Conservation (phyloP, 768 basidiomycete species). For the Paxillus ammoniavirescens region DNA sequence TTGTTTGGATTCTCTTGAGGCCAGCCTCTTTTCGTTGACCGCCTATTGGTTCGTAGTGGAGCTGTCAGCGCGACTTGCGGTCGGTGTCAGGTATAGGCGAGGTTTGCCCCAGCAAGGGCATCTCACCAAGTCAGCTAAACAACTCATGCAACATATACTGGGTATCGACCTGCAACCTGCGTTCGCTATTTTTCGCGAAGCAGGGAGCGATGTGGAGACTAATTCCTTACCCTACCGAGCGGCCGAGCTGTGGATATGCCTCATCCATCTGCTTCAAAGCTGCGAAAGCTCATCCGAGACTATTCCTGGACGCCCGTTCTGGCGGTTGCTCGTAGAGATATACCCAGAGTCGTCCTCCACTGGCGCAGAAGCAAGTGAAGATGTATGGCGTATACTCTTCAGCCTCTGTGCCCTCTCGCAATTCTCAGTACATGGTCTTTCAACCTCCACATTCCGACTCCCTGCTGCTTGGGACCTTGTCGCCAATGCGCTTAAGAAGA, state of each 20-base stretch:
- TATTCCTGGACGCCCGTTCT: constrained; percentile 38
- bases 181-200: constrained; percentile 17
- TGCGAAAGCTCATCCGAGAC: constrained; percentile 16
- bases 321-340: constrained; percentile 41
- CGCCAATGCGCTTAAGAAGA: constrained; percentile 51
- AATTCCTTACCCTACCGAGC: constrained; percentile 40
- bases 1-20: constrained; percentile 36
- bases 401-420: constrained; percentile 74
- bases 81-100: constrained; percentile 24
- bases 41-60: constrained; percentile 69
- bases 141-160: constrained; percentile 53
- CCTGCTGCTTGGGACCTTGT: constrained; percentile 68
- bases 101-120: constrained; percentile 25
- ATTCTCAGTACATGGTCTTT: constrained; percentile 59
- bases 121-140: constrained; percentile 28
- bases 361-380: constrained; percentile 54
- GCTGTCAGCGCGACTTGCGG: constrained; percentile 41
- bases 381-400: constrained; percentile 70
- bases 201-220: constrained; percentile 30
- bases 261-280: constrained; percentile 55
- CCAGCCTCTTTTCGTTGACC: constrained; percentile 37
- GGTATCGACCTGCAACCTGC: constrained; percentile 45
- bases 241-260: constrained; percentile 72
- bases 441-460: constrained; percentile 39
- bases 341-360: constrained; percentile 32